Evolutionary conservation across 371 early-diverging fungal species (phyloP).

Genomic region (Choanephora cucurbitarum): DNA sequence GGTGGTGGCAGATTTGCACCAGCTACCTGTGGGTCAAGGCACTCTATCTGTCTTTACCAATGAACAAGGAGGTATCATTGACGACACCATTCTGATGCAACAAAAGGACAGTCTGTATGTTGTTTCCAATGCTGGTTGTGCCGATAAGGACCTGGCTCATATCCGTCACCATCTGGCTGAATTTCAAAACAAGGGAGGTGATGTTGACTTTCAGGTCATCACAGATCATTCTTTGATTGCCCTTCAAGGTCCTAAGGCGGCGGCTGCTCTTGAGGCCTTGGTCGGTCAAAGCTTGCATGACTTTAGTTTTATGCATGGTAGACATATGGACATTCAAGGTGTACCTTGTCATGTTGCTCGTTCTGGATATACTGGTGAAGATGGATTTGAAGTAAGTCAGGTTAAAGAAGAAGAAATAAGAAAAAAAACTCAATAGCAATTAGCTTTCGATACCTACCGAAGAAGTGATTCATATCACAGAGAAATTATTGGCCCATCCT

Average conservation of each 20-base stretch:
- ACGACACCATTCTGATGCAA: conserved; percentile 95
- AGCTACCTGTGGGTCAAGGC: conserved; percentile 77
- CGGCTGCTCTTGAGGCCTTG: conserved; percentile 58
- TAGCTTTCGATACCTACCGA: conserved; percentile 83
- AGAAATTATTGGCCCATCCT: conserved; percentile 70
- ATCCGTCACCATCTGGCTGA: conserved; percentile 73
- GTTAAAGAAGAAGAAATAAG: conserved; percentile 4
- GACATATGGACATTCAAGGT: conserved; percentile 73
- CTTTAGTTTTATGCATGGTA: conserved; percentile 90
- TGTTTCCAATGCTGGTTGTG: conserved; percentile 97
- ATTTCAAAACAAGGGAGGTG: conserved; percentile 86
- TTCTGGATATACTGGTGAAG: conserved; percentile 98
- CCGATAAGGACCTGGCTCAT: conserved; percentile 93
- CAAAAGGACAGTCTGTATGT: conserved; percentile 83
- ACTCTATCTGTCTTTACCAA: conserved; percentile 94
- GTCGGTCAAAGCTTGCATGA: conserved; percentile 57
- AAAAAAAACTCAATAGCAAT: too few relatives aligned
- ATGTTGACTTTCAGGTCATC: conserved; percentile 83
- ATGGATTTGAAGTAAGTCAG: conserved; percentile 91
- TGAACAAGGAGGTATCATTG: conserved; percentile 95
- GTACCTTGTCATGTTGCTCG: conserved; percentile 89
- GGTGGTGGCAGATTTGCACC: conserved; percentile 85
- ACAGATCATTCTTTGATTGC: conserved; percentile 88
- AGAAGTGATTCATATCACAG: conserved; percentile 69
- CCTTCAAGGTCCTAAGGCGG: conserved; percentile 87